phyloP scores from a whole-genome alignment of 352 stramenopile genomes.

The Saprolegnia diclina region DNA sequence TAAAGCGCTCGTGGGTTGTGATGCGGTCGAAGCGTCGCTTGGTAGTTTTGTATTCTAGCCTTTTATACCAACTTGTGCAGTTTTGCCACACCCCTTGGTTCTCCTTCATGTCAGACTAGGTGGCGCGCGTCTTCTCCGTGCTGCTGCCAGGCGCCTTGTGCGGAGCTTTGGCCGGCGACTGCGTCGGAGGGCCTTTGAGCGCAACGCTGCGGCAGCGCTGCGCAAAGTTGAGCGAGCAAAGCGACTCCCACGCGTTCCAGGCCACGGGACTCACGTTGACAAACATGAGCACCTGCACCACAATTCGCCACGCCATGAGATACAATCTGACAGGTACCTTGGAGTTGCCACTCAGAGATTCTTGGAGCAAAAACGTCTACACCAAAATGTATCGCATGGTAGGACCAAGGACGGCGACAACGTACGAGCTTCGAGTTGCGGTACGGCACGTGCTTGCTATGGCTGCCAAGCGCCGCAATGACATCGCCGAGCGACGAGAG shows the following conservation, averaged over 20 bases:
- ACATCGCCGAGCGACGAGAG: constrained; percentile 92
- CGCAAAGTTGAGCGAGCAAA: constrained; percentile 90
- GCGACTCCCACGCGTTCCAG: constrained; percentile 82
- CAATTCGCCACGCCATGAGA: not conserved
- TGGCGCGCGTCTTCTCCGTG: not conserved
- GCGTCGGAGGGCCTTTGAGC: constrained; percentile 33
- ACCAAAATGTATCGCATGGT: not conserved
- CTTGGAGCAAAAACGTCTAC: constrained; percentile 77
- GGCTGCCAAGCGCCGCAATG: constrained; percentile 84
- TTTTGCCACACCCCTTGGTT: not conserved
- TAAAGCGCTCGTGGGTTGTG: too few relatives aligned
- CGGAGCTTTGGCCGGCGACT: not conserved
- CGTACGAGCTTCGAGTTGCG: constrained; percentile 90
- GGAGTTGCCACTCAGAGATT: constrained; percentile 71
- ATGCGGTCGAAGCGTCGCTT: too few relatives aligned
- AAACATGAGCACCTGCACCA: constrained; percentile 60
- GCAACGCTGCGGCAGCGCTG: constrained; percentile 81
- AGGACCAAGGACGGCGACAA: not conserved
- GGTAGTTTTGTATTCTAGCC: not conserved
- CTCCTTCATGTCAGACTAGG: not conserved
- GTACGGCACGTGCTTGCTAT: constrained; percentile 92
- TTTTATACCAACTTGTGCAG: not conserved
- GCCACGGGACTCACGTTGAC: constrained; percentile 85
- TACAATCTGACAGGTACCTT: constrained; percentile 32
- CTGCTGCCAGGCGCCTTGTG: not conserved